phyloP scores from a whole-genome alignment of 2,329 filamentous ascomycete genomes.

The Lecanosticta acicola region DNA sequence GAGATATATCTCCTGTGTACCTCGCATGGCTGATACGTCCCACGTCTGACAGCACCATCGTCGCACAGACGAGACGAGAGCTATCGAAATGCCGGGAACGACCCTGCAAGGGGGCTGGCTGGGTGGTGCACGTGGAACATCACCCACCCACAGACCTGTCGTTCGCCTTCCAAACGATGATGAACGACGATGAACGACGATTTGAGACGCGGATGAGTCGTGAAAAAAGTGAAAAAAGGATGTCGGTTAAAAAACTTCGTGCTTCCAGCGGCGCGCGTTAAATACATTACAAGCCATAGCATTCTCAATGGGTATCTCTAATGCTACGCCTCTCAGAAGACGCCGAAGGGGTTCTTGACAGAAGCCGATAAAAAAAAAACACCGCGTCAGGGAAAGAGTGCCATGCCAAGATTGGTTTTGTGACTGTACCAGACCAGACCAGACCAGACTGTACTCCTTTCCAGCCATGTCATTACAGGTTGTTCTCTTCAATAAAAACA shows the following conservation, averaged over 20 bases:
- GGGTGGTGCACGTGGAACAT: background rate
- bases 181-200: no score
- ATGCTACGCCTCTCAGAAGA: slow-evolving; percentile 7
- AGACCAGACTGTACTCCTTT: background rate
- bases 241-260: slow-evolving; percentile 10
- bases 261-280: slow-evolving; percentile 7
- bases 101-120: background rate
- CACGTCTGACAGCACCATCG: background rate
- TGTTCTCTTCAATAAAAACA: background rate
- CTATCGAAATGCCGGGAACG: background rate
- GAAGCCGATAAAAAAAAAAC: slow-evolving; percentile 9
- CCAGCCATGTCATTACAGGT: slow-evolving; percentile 4
- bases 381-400: slow-evolving; percentile 6
- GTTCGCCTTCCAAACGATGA: no score
- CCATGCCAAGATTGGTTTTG: background rate
- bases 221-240: slow-evolving; percentile 1
- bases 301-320: slow-evolving; percentile 6
- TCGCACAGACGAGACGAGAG: background rate
- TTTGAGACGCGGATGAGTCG: background rate
- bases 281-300: slow-evolving; percentile 11
- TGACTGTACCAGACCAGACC: background rate
- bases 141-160: no score
- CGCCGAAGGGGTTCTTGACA: slow-evolving; percentile 4
- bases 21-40: slow-evolving; percentile 2
- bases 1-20: no score